Conservation (phyloP, 2,329 filamentous ascomycete species). For the Hymenoscyphus repandus region DNA sequence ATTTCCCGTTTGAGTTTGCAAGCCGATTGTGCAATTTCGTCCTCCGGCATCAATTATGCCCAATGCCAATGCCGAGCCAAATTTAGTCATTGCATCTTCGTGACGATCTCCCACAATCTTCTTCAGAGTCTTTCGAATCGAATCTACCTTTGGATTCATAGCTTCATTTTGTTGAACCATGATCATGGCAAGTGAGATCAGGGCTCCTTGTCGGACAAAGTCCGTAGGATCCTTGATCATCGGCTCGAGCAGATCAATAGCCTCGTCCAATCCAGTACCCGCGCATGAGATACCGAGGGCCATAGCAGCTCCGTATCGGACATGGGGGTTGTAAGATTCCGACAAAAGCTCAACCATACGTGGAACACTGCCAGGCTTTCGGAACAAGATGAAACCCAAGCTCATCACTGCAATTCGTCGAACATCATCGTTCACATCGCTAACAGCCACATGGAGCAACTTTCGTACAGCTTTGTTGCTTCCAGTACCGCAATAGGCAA, state of each 20-base stretch:
- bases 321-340: constrained; percentile 98
- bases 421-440: constrained; percentile 96
- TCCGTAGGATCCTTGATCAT: constrained; percentile 99
- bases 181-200: constrained; percentile 95
- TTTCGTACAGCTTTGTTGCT: constrained; percentile 99
- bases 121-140: constrained; percentile 86
- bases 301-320: constrained; percentile 97
- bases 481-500: constrained; percentile 94
- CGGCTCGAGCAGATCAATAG: constrained; percentile 91
- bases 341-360: constrained; percentile 98
- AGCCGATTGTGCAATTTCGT: constrained; percentile 94
- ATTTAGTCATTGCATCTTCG: constrained; percentile 99
- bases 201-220: constrained; percentile 92
- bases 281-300: constrained; percentile 97
- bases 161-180: constrained; percentile 99
- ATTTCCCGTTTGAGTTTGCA: constrained; percentile 97
- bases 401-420: constrained; percentile 95
- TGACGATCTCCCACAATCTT: constrained; percentile 94
- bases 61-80: constrained; percentile 86
- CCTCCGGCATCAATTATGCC: constrained; percentile 98
- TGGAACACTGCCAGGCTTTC: constrained; percentile 93
- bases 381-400: constrained; percentile 96
- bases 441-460: constrained; percentile 91
- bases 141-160: constrained; percentile 93
- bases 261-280: constrained; percentile 91